Percentiles rank a stretch among this genome's conserved stretches.
Conservation (phyloP, 2,329 filamentous ascomycete genomes). For the Beauveria caledonica region DNA sequence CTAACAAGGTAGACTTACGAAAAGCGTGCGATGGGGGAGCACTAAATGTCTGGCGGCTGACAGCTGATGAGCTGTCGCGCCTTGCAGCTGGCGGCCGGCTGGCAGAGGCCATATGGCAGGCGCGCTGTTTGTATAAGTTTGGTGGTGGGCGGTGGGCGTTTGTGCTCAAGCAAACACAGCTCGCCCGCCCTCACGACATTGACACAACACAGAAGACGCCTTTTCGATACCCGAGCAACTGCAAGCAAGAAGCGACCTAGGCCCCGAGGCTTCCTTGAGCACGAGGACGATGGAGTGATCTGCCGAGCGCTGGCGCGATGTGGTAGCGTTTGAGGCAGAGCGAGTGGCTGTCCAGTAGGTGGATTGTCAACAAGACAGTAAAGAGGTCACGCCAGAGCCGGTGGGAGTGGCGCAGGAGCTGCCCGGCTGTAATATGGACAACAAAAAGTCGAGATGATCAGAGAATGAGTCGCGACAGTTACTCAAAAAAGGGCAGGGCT, state of each 20-base stretch:
- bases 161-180: slow-evolving; percentile 5
- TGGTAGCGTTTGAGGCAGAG: background rate
- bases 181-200: slow-evolving; percentile 3
- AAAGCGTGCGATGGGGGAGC: slow-evolving; percentile 2
- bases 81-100: slow-evolving; percentile 9
- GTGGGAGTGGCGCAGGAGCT: background rate
- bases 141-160: background rate
- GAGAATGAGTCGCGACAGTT: background rate
- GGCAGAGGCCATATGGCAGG: slow-evolving; percentile 5
- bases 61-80: slow-evolving; percentile 3
- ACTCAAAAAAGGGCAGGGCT: slow-evolving; percentile 1
- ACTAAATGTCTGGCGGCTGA: slow-evolving; percentile 3
- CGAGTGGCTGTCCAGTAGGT: background rate
- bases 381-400: background rate
- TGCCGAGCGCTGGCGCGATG: background rate
- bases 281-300: background rate
- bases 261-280: background rate
- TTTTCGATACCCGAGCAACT: background rate
- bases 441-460: background rate
- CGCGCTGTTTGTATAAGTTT: background rate
- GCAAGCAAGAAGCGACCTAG: background rate
- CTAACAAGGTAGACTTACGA: slow-evolving; percentile 4
- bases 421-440: too few relatives aligned
- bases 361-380: background rate
- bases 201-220: background rate